Percentiles rank a stretch among this genome's conserved stretches.
Evolutionary conservation across 225 moss, liverwort and hornwort species (phyloP).

Genomic region (Polytrichum commune): DNA sequence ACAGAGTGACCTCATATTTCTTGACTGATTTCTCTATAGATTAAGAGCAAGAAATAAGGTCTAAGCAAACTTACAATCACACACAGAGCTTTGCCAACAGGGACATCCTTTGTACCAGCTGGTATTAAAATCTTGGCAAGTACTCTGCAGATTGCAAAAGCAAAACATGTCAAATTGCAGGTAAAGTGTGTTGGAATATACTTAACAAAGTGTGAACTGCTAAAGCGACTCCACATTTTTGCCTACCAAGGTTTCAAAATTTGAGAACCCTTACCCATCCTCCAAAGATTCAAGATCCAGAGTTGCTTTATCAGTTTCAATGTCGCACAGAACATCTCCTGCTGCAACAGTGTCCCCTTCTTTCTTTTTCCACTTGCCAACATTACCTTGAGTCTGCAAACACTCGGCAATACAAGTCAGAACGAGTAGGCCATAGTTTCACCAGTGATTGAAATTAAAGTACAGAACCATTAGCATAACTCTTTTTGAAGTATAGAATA

Average conservation of each 20-base stretch:
- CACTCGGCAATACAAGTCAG: conserved; percentile 3
- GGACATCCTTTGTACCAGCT: conserved; percentile 87
- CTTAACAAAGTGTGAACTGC: not conserved
- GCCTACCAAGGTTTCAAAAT: too few species aligned
- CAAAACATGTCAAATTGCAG: not conserved
- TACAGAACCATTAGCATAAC: not conserved
- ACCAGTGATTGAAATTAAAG: not conserved
- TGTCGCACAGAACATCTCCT: conserved; percentile 87
- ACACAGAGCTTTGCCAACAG: conserved; percentile 83
- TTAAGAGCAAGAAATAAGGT: too few species aligned
- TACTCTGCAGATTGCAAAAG: conserved; percentile 45
- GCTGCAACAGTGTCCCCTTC: conserved; percentile 90
- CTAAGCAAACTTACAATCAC: conserved; percentile 63
- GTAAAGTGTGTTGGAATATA: not conserved
- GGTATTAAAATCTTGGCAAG: conserved; percentile 82
- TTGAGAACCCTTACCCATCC: conserved; percentile 58
- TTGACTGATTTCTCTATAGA: too few species aligned
- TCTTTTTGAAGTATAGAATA: not conserved
- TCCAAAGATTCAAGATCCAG: conserved; percentile 93
- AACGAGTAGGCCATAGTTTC: conserved; percentile 15
- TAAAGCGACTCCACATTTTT: too few species aligned
- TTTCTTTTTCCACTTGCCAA: conserved; percentile 89
- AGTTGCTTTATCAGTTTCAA: conserved; percentile 81
- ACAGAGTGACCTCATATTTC: too few species aligned
- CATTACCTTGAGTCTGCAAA: conserved; percentile 85